phyloP scores from a whole-genome alignment of 139 green algal genomes.

The Picochlorum costavermella region DNA sequence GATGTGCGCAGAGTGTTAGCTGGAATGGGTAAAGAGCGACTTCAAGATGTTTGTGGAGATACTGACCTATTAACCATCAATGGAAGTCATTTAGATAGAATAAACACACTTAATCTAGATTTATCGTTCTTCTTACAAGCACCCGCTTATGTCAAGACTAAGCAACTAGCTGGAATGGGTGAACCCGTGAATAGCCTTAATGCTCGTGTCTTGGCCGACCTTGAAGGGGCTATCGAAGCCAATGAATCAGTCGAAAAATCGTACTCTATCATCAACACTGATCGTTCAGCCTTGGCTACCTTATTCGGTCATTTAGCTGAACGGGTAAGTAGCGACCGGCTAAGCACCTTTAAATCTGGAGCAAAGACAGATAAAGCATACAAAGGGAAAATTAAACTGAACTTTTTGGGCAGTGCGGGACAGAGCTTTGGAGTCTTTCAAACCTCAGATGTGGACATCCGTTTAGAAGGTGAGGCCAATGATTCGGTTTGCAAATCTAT shows the following conservation, averaged over 20 bases:
- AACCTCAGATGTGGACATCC: conserved; percentile 59
- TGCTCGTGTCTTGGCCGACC: conserved; percentile 82
- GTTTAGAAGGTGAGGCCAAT: conserved; percentile 92
- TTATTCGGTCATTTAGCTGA: no score
- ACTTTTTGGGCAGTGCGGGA: conserved; percentile 67
- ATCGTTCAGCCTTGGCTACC: conserved; percentile 68
- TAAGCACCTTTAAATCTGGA: conserved; percentile 62
- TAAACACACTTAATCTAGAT: conserved; percentile 76
- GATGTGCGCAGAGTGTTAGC: conserved; percentile 79
- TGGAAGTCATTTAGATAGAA: conserved; percentile 70
- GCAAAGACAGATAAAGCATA: conserved; percentile 81
- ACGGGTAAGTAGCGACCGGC: no score
- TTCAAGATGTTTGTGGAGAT: conserved; percentile 89
- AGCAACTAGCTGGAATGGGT: no score
- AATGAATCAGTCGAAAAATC: conserved; percentile 35
- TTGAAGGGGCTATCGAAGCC: conserved; percentile 49
- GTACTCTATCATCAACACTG: conserved; percentile 75
- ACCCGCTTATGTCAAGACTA: no score
- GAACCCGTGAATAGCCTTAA: no score
- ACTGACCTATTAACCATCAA: conserved; percentile 63
- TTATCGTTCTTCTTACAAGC: conserved; percentile 80
- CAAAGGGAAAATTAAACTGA: conserved; percentile 58
- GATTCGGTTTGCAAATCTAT: conserved; percentile 99
- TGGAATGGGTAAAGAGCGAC: conserved; percentile 59
- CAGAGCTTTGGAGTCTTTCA: conserved; percentile 88